phyloP scores from a whole-genome alignment of 768 basidiomycete species.

The Tylopilus subfusipes region DNA sequence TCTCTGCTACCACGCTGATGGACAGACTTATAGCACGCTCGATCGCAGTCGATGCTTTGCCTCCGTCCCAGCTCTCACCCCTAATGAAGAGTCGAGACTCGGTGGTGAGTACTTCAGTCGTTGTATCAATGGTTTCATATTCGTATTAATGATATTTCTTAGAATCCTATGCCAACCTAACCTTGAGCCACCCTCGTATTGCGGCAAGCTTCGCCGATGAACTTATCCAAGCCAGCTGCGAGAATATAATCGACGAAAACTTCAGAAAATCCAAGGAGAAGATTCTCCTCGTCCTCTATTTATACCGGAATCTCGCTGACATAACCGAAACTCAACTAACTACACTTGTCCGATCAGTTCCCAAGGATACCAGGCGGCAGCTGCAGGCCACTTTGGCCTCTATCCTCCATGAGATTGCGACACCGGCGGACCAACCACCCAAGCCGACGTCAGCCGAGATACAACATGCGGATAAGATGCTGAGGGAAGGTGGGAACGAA shows the following conservation, averaged over 20 bases:
- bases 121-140: neutral
- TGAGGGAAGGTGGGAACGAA: conserved; percentile 23
- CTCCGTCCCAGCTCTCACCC: conserved; percentile 10
- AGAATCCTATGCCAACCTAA: conserved; percentile 20
- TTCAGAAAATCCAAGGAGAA: conserved; percentile 26
- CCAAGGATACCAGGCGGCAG: conserved; percentile 13
- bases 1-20: neutral
- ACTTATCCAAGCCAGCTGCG: conserved; percentile 10
- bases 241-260: conserved; percentile 13
- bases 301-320: conserved; percentile 13
- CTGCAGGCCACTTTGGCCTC: conserved; percentile 13
- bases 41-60: conserved; percentile 17
- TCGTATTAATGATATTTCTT: neutral
- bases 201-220: conserved; percentile 19
- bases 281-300: conserved; percentile 16
- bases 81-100: conserved; percentile 13
- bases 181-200: conserved; percentile 15
- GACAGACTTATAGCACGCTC: conserved; percentile 10
- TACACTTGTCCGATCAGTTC: conserved; percentile 13
- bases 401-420: conserved; percentile 13
- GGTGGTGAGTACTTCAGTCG: conserved; percentile 10
- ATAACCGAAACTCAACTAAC: conserved; percentile 12
- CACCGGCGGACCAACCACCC: neutral
- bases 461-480: conserved; percentile 15
- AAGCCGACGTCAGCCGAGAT: conserved; percentile 13